Evolutionary conservation across 2,329 filamentous ascomycete genomes (phyloP).

Genomic region (Aulographum hederae): DNA sequence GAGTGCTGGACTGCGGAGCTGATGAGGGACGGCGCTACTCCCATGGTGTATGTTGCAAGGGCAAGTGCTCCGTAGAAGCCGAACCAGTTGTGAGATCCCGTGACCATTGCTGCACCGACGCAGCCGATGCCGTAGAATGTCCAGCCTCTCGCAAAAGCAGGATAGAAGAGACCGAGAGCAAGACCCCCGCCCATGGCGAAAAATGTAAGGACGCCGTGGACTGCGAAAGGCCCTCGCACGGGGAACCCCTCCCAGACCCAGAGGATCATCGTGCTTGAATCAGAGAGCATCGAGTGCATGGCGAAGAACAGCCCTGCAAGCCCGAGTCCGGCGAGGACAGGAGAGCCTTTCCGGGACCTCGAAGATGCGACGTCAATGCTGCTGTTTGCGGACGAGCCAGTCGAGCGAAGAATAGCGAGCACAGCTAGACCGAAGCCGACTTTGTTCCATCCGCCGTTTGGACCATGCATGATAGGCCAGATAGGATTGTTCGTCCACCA

Average conservation of each 20-base stretch:
- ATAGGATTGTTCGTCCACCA: conserved; percentile 91
- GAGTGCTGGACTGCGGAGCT: conserved; percentile 57
- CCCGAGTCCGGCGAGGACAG: conserved; percentile 55
- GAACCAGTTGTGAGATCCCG: conserved; percentile 61
- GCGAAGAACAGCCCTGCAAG: conserved; percentile 74
- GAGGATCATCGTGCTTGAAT: conserved; percentile 95
- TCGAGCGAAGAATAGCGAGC: conserved; percentile 58
- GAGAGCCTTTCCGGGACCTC: conserved; percentile 46
- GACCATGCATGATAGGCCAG: conserved; percentile 83
- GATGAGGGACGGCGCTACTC: conserved; percentile 58
- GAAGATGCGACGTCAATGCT: conserved; percentile 16
- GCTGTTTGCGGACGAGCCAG: conserved; percentile 38
- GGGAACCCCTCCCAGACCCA: conserved; percentile 98
- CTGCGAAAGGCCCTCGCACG: conserved; percentile 69
- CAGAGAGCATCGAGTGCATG: conserved; percentile 81
- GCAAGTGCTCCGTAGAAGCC: conserved; percentile 74
- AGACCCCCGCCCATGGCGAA: conserved; percentile 74
- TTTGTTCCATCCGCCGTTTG: conserved; percentile 86
- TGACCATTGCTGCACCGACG: conserved; percentile 61
- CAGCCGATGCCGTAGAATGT: conserved; percentile 61
- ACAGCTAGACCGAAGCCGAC: conserved; percentile 60
- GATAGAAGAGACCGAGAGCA: conserved; percentile 54
- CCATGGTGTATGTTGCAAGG: conserved; percentile 65
- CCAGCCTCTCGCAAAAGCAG: conserved; percentile 59
- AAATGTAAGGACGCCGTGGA: conserved; percentile 73